These are phyloP conservation scores for Licmophora abbreviata DNA, from an alignment of 108 stramenopile genomes.

Conservation along the genomic window DNA sequence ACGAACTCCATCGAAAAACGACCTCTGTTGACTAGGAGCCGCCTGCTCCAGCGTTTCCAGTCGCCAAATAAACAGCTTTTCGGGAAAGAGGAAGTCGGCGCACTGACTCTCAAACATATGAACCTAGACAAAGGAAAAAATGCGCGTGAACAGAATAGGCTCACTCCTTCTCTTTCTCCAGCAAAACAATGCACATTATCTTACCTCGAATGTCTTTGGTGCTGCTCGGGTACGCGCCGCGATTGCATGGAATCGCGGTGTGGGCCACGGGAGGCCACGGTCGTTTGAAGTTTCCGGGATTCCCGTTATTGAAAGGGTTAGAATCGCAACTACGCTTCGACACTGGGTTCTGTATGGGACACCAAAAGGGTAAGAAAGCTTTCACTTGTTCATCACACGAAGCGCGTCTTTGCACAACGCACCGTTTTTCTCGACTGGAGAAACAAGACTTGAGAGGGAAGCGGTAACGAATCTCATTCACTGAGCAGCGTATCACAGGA, in stretches of 20 bases:
- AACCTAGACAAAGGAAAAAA: constrained; percentile 25
- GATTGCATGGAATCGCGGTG: constrained; percentile 53
- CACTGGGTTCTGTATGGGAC: constrained; percentile 14
- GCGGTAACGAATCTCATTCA: constrained; percentile 61
- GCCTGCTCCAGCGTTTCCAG: constrained; percentile 45
- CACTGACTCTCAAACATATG: constrained; percentile 60
- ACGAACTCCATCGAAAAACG: constrained; percentile 23
- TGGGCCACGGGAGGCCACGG: constrained; percentile 64
- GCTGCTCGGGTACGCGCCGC: constrained; percentile 31
- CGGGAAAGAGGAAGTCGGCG: constrained; percentile 60
- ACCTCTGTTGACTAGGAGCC: constrained; percentile 17
- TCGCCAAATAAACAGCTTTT: constrained; percentile 43
- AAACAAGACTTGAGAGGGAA: constrained; percentile 73
- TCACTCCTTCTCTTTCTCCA: too few relatives aligned
- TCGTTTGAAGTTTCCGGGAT: constrained; percentile 53
- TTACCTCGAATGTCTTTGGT: constrained; percentile 56
- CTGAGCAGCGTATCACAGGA: constrained; percentile 70
- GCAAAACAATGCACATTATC: too few relatives aligned
- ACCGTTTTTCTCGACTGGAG: constrained; percentile 8
- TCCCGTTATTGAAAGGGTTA: constrained; percentile 72
- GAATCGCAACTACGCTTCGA: constrained; percentile 62
- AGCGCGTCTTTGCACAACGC: not conserved
- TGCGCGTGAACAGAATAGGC: too few relatives aligned
- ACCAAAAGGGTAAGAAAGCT: not conserved
- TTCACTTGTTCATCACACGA: not conserved